Conservation (phyloP, 1,139 yeast genomes). For the Entelexis sorbosivorans region DNA sequence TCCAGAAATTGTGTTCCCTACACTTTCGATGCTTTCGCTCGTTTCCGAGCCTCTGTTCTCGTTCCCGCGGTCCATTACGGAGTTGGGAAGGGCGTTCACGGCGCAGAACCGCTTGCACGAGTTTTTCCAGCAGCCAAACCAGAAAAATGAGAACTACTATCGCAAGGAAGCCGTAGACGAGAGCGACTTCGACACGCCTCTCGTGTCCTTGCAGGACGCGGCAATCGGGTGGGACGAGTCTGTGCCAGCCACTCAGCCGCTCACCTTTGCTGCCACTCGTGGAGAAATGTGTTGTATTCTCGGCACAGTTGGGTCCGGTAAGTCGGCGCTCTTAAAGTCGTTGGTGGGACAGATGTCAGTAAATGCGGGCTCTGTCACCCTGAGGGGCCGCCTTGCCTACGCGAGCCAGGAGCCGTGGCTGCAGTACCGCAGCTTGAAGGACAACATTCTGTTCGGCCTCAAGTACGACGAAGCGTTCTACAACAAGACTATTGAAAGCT, state of each 20-base stretch:
- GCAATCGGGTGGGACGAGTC: constrained; percentile 31
- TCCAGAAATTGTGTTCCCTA: constrained; percentile 65
- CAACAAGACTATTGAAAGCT: constrained; percentile 57
- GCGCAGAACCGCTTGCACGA: constrained; percentile 47
- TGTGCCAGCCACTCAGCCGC: constrained; percentile 41
- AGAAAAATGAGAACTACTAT: constrained; percentile 11
- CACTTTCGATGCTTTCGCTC: constrained; percentile 49
- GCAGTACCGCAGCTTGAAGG: constrained; percentile 60
- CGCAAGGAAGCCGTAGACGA: background rate
- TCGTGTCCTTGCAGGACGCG: constrained; percentile 33
- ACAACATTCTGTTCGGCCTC: constrained; percentile 71
- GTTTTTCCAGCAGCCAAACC: constrained; percentile 44
- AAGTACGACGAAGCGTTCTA: constrained; percentile 59
- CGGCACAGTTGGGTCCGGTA: constrained; percentile 82
- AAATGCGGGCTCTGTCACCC: constrained; percentile 37
- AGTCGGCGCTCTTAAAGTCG: constrained; percentile 54
- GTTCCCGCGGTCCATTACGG: constrained; percentile 34
- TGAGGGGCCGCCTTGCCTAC: constrained; percentile 64
- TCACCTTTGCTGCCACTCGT: constrained; percentile 44
- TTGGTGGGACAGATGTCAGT: constrained; percentile 49
- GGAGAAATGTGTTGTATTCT: constrained; percentile 61
- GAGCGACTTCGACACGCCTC: constrained; percentile 33
- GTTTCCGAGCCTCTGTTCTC: constrained; percentile 50
- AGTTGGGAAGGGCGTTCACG: constrained; percentile 49
- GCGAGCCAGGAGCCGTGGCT: constrained; percentile 81